Base-by-base conservation (phyloP, 148 eudicot genomes). In the Camellia japonica region DNA sequence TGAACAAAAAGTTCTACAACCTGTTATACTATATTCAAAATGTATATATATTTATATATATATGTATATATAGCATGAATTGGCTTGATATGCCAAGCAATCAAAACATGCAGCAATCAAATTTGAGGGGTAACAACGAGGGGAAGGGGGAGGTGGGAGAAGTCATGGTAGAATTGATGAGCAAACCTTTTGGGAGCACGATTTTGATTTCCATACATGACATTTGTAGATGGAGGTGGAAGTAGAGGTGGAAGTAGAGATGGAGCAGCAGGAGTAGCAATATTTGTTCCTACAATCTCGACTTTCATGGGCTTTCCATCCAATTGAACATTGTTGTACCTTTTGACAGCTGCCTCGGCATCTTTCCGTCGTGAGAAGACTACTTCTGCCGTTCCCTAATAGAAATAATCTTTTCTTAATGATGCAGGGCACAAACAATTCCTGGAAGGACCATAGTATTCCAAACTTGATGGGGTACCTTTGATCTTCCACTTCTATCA, bases 251-350 rank as follows among this genome's bases (percentile, higher is more conserved):
- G 82, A 59, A 78, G 74, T 47, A 55, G 82, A 59, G 80, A 69
- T 47, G 46, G 74, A 80, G 75, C 64, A 43, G 74, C 71, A 65
- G 67, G 78, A 56, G 78, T 60, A 19, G 60, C 71, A 64, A 84
- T 19, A 60, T 81, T 84, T 77, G 81, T 84, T 78, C 88, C 85
- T 5, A 85, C 86, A 46, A 85, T 82, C 79, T 87, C 90, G 49
- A 87, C 73, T 76, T 87, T 83, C 88, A 87, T 87, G 18, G 90
- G 90, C 65, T 87, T 87, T 74, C 90, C 90, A 83, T 87, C 90
- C 65, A 87, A 82, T 67, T 85, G 84, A 66, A 87, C 86, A 73
- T 85, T 83, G 68, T 87, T 78, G 86, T 87, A 87, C 58, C 82
- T 87, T 77, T 83, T 85, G 69, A 87, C 79, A 78, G 90, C 90